Conservation (phyloP, 169 alveolate genomes). For the Cryptosporidium muris region DNA sequence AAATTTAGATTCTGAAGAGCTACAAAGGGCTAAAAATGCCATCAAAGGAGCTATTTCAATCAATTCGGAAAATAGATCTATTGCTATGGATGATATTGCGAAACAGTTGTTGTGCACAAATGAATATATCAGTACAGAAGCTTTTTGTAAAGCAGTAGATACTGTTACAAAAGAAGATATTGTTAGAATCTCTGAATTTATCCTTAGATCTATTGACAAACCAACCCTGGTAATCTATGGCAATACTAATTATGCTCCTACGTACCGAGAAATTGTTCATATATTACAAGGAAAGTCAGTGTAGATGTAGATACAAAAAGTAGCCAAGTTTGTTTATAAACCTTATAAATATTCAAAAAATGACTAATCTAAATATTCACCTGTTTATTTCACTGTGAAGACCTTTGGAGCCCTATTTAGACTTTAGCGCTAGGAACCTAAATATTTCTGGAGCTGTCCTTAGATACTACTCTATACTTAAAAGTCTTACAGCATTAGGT, state of each 20-base stretch:
- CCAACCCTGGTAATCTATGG: slow-evolving; percentile 47
- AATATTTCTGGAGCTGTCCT: too few relatives aligned
- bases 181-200: slow-evolving; percentile 4
- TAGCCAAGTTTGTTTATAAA: too few relatives aligned
- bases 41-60: slow-evolving; percentile 81
- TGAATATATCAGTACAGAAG: slow-evolving; percentile 37
- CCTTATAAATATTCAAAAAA: too few relatives aligned
- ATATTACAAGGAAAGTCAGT: neutral
- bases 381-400: too few relatives aligned
- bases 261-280: neutral
- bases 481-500: too few relatives aligned
- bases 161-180: slow-evolving; percentile 21
- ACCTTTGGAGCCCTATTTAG: too few relatives aligned
- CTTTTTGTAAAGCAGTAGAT: slow-evolving; percentile 6
- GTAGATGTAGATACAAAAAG: too few relatives aligned
- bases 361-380: too few relatives aligned
- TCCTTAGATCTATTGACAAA: slow-evolving; percentile 1
- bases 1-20: slow-evolving; percentile 79
- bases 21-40: slow-evolving; percentile 84
- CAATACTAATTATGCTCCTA: slow-evolving; percentile 30
- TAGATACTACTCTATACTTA: too few relatives aligned
- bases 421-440: too few relatives aligned
- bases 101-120: slow-evolving; percentile 76
- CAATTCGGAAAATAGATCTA: slow-evolving; percentile 82
- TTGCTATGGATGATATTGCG: slow-evolving; percentile 85